Percentiles rank a stretch among this genome's conserved stretches.
These are phyloP conservation scores for Wilcoxina mikolae DNA, from an alignment of 495 filamentous ascomycete genomes.

Conservation along the genomic window DNA sequence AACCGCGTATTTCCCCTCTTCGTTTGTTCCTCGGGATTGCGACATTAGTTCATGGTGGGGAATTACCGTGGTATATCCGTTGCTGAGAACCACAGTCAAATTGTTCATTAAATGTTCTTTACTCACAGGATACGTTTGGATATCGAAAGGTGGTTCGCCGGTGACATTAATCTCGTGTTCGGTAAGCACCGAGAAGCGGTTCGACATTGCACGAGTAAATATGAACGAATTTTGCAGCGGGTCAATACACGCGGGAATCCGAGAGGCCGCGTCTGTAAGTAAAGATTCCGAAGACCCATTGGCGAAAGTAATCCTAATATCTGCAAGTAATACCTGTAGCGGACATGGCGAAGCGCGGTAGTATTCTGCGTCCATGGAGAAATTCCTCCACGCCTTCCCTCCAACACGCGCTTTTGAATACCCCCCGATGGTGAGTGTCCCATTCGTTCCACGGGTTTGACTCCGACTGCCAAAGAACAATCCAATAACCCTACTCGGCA, in stretches of 20 bases:
- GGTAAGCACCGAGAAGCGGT: neutral
- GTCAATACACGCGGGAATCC: neutral
- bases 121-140: neutral
- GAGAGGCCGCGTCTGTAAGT: neutral
- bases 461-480: neutral
- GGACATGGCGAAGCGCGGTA: neutral
- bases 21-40: neutral
- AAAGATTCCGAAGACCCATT: neutral
- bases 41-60: neutral
- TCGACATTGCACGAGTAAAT: neutral
- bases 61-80: neutral
- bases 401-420: neutral
- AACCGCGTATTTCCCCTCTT: neutral
- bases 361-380: neutral
- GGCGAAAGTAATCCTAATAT: neutral
- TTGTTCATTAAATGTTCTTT: neutral
- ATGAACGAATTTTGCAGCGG: neutral
- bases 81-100: neutral
- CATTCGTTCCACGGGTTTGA: neutral
- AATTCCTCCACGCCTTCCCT: neutral
- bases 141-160: neutral
- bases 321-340: neutral
- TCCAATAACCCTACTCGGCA: neutral
- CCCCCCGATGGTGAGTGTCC: neutral
- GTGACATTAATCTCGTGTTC: neutral